Percentiles rank a stretch among this genome's conserved stretches.
These are phyloP conservation scores for Plenodomus tracheiphilus DNA, from an alignment of 2,329 filamentous ascomycete genomes.

Conservation along the genomic window DNA sequence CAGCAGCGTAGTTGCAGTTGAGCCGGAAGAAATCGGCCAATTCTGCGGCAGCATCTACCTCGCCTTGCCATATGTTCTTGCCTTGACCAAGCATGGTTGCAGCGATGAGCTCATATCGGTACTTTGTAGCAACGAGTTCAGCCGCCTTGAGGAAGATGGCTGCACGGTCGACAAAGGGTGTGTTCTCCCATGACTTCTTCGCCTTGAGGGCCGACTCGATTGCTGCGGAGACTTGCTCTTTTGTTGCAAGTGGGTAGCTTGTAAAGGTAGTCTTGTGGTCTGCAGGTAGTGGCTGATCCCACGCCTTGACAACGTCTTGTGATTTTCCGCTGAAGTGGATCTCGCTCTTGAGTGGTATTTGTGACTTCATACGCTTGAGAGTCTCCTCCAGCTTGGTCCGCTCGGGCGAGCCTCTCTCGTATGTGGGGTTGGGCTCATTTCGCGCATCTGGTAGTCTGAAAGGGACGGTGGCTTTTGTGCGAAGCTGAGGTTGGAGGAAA, in stretches of 20 bases:
- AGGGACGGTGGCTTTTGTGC: conserved; percentile 32
- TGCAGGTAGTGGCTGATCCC: conserved; percentile 32
- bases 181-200: conserved; percentile 79
- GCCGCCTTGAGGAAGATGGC: conserved; percentile 94
- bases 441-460: conserved; percentile 32
- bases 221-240: conserved; percentile 72
- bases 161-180: conserved; percentile 86
- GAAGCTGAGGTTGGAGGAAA: conserved; percentile 18
- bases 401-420: conserved; percentile 32
- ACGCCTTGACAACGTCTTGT: conserved; percentile 25
- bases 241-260: conserved; percentile 77
- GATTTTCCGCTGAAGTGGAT: conserved; percentile 31
- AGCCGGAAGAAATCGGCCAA: conserved; percentile 87
- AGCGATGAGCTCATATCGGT: conserved; percentile 93
- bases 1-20: conserved; percentile 88
- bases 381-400: conserved; percentile 27
- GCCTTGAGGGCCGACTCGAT: conserved; percentile 82
- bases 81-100: conserved; percentile 94
- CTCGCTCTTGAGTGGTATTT: conserved; percentile 31
- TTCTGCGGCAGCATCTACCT: conserved; percentile 93
- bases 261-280: conserved; percentile 73
- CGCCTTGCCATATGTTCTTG: conserved; percentile 97
- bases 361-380: conserved; percentile 27
- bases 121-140: conserved; percentile 84
- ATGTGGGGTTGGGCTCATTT: conserved; percentile 37